These are phyloP conservation scores for Metschnikowia chrysomelidarum DNA, from an alignment of 805 yeast genomes.

Conservation along the genomic window DNA sequence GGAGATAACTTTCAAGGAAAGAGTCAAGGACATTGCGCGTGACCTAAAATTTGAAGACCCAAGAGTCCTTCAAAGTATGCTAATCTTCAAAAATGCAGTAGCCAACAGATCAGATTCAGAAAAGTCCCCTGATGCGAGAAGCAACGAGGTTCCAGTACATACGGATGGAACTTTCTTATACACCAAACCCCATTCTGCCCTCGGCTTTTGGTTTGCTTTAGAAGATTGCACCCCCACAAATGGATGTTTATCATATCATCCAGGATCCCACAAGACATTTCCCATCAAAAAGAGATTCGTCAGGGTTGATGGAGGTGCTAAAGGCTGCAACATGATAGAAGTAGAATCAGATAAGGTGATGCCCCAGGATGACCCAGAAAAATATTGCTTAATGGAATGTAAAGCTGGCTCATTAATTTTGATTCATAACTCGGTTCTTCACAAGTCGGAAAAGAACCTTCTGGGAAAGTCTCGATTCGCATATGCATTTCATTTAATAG, in stretches of 20 bases:
- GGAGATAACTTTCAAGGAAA: constrained; percentile 48
- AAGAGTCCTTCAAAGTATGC: constrained; percentile 73
- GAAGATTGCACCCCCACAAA: constrained; percentile 67
- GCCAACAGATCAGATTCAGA: background rate
- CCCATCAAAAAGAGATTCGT: constrained; percentile 65
- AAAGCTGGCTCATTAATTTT: constrained; percentile 70
- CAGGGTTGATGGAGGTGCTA: constrained; percentile 43
- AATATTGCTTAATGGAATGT: constrained; percentile 55
- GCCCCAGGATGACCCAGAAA: constrained; percentile 31
- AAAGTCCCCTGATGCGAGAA: constrained; percentile 23
- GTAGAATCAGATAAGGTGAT: constrained; percentile 22
- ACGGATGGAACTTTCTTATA: constrained; percentile 72
- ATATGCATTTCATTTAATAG: constrained; percentile 77
- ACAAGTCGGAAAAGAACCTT: constrained; percentile 62
- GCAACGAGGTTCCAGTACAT: constrained; percentile 69
- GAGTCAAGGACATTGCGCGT: constrained; percentile 50
- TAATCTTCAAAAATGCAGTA: constrained; percentile 71
- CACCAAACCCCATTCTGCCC: constrained; percentile 67
- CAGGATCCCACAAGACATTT: constrained; percentile 64
- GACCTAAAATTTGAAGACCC: constrained; percentile 60
- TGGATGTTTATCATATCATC: constrained; percentile 68
- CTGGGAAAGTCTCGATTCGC: constrained; percentile 64
- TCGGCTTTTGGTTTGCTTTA: constrained; percentile 81
- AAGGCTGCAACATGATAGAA: constrained; percentile 57
- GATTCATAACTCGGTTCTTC: constrained; percentile 70